Evolutionary conservation across 2,329 filamentous ascomycete species (phyloP).

Genomic region (Graphilbum fragrans): DNA sequence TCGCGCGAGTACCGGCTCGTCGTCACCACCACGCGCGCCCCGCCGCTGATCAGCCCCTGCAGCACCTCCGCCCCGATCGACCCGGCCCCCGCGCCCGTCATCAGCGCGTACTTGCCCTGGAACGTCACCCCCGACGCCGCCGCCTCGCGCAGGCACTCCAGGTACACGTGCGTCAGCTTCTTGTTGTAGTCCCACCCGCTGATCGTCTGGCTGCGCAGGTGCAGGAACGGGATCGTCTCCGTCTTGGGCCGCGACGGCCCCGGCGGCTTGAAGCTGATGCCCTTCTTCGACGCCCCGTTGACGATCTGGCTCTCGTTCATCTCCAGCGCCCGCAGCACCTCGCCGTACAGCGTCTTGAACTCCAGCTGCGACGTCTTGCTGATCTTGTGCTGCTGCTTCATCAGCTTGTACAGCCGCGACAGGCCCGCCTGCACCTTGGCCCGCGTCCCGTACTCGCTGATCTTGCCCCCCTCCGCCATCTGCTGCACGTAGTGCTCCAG

Average conservation of each 20-base stretch:
- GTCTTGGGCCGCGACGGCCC: constrained; percentile 70
- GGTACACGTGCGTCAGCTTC: constrained; percentile 86
- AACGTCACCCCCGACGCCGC: constrained; percentile 82
- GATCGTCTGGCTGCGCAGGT: constrained; percentile 85
- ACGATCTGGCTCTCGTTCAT: constrained; percentile 99
- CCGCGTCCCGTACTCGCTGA: constrained; percentile 95
- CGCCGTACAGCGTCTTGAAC: constrained; percentile 89
- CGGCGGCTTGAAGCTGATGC: constrained; percentile 31
- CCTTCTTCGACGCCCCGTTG: constrained; percentile 35
- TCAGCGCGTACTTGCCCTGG: constrained; percentile 88
- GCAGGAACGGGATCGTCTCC: constrained; percentile 94
- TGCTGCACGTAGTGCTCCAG: constrained; percentile 97
- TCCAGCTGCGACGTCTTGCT: constrained; percentile 93
- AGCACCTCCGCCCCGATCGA: constrained; percentile 96
- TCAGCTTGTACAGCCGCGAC: constrained; percentile 91
- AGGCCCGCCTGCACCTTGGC: constrained; percentile 97
- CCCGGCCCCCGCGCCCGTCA: constrained; percentile 95
- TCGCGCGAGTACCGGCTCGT: constrained; percentile 94
- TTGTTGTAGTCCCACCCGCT: constrained; percentile 99
- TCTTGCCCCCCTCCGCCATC: constrained; percentile 97
- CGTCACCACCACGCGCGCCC: constrained; percentile 92
- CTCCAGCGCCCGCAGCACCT: constrained; percentile 82
- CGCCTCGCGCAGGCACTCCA: constrained; percentile 82
- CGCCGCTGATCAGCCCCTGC: constrained; percentile 89
- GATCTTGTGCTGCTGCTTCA: constrained; percentile 95